These are phyloP conservation scores for Mediolabrus comicus DNA, from an alignment of 108 stramenopile species.

Conservation along the genomic window DNA sequence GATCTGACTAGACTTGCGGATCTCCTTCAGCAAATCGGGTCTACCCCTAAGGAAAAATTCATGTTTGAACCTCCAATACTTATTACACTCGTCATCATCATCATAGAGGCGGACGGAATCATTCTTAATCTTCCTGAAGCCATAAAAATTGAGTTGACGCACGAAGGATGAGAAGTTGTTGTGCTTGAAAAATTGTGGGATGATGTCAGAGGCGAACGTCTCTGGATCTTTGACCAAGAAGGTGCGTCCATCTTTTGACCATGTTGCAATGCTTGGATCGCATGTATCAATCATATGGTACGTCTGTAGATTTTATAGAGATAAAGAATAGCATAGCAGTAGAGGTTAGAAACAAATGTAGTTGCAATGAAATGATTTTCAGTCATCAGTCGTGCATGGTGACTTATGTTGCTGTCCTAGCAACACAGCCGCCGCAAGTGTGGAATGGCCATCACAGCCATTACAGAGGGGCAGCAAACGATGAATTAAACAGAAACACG, in stretches of 20 bases:
- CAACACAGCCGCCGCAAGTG: background rate
- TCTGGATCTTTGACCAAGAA: slow-evolving; percentile 83
- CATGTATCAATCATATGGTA: slow-evolving; percentile 80
- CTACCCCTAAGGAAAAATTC: slow-evolving; percentile 74
- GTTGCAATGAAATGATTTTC: background rate
- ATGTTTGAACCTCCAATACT: slow-evolving; percentile 82
- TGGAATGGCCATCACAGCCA: background rate
- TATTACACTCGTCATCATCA: slow-evolving; percentile 50
- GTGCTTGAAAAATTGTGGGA: slow-evolving; percentile 95
- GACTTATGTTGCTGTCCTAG: background rate
- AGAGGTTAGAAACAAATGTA: slow-evolving; percentile 1
- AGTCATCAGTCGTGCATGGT: background rate
- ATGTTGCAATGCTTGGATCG: slow-evolving; percentile 61
- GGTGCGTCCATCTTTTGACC: slow-evolving; percentile 73
- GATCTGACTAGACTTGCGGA: slow-evolving; percentile 71
- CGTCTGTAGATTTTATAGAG: slow-evolving; percentile 30
- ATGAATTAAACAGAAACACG: background rate
- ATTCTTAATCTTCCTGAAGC: slow-evolving; percentile 80
- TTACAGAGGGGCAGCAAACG: background rate
- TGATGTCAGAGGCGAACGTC: slow-evolving; percentile 65
- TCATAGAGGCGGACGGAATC: slow-evolving; percentile 68
- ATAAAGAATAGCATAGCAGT: background rate
- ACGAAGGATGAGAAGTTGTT: slow-evolving; percentile 92
- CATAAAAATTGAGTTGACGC: slow-evolving; percentile 94
- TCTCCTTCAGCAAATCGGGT: slow-evolving; percentile 71